Base-by-base conservation (phyloP, 441 rosid species). In the Kokia cookei region DNA sequence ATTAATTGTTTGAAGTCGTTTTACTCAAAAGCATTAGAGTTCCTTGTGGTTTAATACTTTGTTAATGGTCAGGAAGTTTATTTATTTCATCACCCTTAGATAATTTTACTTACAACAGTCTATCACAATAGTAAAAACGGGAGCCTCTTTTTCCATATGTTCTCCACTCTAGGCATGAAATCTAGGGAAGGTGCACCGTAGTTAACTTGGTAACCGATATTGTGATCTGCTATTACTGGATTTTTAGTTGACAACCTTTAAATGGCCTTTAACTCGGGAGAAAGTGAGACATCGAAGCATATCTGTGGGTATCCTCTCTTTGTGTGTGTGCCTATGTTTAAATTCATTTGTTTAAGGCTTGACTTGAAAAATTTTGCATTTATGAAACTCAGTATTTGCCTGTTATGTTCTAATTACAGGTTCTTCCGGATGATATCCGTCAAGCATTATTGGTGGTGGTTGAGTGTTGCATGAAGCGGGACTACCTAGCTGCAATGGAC, bases 401-500 rank as follows among this genome's bases (percentile, higher is more conserved):
- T 76, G 37, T 15, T 51, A 8, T 9, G 50, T 73, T 74, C 58
- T 51, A 15, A 59, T 40, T 68, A 51, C 81, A 94, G 97, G 88
- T 87, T 77, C 96, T 94, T 79, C 91, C 92, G 5, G 89, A 79
- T 77, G 99, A 94, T 61, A 94, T 94, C 74, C 87, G 94, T 29
- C 97, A 81, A 86, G 99, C 96, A 26, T 81, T 94, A 75, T 74
- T 90, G 81, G 73, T 94, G 73, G 69, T 94, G 83, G 99, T 94
- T 64, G 78, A 90, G 58, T 82, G 89, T 90, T 94, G 97, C 86
- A 87, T 88, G 82, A 83, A 84, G 86, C 84, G 99, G 64, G 97
- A 93, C 82, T 94, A 94, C 88, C 90, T 94, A 10, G 98, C 99
- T 69, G 99, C 93, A 40, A 91, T 93, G 99, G 98, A 94, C 82